These are phyloP conservation scores for Cutaneotrichosporon spelunceum DNA, from an alignment of 1,284 basidiomycete genomes.

Conservation along the genomic window DNA sequence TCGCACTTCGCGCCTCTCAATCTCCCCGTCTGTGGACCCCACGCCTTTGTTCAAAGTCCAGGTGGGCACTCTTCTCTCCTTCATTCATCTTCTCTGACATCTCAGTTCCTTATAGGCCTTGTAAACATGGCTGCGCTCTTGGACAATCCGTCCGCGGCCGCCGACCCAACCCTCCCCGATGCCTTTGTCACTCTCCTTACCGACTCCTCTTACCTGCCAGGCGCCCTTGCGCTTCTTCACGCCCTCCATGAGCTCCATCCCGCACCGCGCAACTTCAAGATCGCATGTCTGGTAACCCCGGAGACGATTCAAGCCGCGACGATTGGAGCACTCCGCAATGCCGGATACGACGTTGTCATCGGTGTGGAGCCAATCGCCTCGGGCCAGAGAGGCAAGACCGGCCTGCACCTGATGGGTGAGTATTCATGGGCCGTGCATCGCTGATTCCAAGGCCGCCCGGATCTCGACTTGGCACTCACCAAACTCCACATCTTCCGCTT, in stretches of 20 bases:
- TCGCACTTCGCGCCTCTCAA: background rate
- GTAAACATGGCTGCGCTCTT: background rate
- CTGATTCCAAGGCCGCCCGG: constrained; percentile 70
- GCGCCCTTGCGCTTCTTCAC: constrained; percentile 78
- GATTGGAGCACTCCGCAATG: constrained; percentile 73
- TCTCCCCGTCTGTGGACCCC: background rate
- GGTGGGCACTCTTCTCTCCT: background rate
- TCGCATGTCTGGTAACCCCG: constrained; percentile 90
- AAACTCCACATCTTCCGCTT: constrained; percentile 94
- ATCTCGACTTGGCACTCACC: constrained; percentile 86
- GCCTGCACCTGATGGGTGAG: constrained; percentile 78
- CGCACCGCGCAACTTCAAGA: constrained; percentile 66
- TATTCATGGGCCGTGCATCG: constrained; percentile 21
- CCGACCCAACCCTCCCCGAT: constrained; percentile 29
- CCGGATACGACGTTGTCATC: constrained; percentile 74
- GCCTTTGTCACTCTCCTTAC: constrained; percentile 88
- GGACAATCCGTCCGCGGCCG: background rate
- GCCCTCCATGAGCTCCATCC: constrained; percentile 77
- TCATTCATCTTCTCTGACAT: background rate
- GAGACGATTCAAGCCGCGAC: constrained; percentile 83
- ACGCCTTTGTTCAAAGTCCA: background rate
- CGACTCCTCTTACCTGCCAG: constrained; percentile 85
- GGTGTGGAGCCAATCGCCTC: constrained; percentile 80
- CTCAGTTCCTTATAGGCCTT: background rate
- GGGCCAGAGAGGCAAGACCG: constrained; percentile 57